phyloP scores from a whole-genome alignment of 305 asterid species.

The Solanum chacoense region DNA sequence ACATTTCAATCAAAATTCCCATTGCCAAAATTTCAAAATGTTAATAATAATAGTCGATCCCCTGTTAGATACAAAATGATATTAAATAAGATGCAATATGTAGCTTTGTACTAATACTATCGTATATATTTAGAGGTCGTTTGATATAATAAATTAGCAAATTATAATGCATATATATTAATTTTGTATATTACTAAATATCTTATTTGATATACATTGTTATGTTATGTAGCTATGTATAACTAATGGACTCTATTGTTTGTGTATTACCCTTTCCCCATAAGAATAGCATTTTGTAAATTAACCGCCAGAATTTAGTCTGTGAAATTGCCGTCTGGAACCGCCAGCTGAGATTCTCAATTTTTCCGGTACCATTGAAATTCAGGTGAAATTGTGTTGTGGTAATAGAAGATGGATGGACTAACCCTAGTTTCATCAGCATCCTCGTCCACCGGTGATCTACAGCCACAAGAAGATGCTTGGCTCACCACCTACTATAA shows the following conservation, averaged over 20 bases:
- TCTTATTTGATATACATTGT: fast-evolving
- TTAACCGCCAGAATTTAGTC: not conserved
- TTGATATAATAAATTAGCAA: too few species aligned
- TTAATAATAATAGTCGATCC: not conserved
- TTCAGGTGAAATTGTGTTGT: not conserved
- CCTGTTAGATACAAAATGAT: not conserved
- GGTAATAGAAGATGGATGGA: not conserved
- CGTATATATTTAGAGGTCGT: too few species aligned
- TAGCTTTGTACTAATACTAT: not conserved
- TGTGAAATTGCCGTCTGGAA: not conserved
- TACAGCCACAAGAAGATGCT: not conserved
- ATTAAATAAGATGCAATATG: not conserved
- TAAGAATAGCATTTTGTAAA: not conserved
- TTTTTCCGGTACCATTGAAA: not conserved
- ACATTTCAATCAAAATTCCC: too few species aligned
- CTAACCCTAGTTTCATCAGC: not conserved
- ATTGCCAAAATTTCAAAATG: not conserved
- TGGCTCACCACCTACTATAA: not conserved
- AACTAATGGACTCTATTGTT: too few species aligned
- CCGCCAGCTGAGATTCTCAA: not conserved
- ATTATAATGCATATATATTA: too few species aligned
- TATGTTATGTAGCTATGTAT: too few species aligned
- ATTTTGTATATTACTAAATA: too few species aligned
- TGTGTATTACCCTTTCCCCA: not conserved
- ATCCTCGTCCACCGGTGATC: not conserved